Conservation (phyloP, 2,329 filamentous ascomycete genomes). For the Epichloe glyceriae region DNA sequence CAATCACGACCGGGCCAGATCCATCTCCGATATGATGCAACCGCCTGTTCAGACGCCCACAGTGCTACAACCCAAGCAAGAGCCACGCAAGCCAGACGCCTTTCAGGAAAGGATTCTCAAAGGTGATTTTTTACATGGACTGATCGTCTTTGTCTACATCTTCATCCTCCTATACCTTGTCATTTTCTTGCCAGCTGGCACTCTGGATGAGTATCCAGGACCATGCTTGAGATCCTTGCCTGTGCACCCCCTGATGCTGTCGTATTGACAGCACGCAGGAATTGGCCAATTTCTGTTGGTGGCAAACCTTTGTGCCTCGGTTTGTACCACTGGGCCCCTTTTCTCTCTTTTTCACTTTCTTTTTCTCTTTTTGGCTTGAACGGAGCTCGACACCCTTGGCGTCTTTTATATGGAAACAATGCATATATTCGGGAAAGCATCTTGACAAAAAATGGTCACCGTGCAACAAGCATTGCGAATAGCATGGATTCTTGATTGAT, state of each 20-base stretch:
- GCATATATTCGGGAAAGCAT: not conserved
- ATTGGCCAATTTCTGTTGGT: not conserved
- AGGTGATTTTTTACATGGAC: conserved; percentile 98
- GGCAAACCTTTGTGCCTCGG: not conserved
- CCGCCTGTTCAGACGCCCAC: conserved; percentile 39
- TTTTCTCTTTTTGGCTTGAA: not conserved
- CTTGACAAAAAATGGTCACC: not conserved
- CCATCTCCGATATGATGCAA: conserved; percentile 50
- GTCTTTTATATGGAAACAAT: not conserved
- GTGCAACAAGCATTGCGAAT: not conserved
- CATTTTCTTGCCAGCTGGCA: not conserved
- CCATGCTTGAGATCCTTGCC: not conserved
- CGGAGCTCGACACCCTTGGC: not conserved
- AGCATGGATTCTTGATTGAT: not conserved
- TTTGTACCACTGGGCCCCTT: not conserved
- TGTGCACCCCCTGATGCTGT: not conserved
- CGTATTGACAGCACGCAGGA: not conserved
- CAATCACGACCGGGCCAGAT: conserved; percentile 55
- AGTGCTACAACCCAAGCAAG: conserved; percentile 30
- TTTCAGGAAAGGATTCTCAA: conserved; percentile 96
- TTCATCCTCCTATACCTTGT: not conserved
- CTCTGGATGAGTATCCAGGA: not conserved
- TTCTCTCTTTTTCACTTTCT: not conserved
- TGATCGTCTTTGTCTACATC: conserved; percentile 24
- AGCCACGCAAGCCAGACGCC: conserved; percentile 67